Evolutionary conservation across 1,139 yeast species (phyloP), one percentile per base, ranked within the genome.

Genomic region (Saccharomyces pastorianus): DNA sequence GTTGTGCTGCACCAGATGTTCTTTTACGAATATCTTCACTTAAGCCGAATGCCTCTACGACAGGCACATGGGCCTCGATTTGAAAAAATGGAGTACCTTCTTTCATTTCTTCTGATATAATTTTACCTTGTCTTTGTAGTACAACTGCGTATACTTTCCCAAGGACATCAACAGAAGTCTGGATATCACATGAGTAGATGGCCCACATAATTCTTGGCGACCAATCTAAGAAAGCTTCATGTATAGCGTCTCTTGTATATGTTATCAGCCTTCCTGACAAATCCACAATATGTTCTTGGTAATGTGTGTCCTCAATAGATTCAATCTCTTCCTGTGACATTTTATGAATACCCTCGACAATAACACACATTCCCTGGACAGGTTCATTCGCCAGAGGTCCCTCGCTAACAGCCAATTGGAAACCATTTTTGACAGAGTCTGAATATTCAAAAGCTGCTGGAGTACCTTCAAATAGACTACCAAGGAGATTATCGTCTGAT

Each of bases 21-120:
- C 82, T 82, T 73, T 90, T 93, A 58, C 99, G 78, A 50, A 95
- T 88, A 61, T 93, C 98, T 63, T 93, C 98, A 51, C 96, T 84
- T 64, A 95, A 90, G 1, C 99, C 99, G 75, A 93, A 91, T 0
- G 98, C 96, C 68, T 93, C 98, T 13, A 88, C 86, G 14, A 95
- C 98, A 0, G 99, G 99, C 41, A 95, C 76, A 54, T 83, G 75
- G 0, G 99, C 96, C 28, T 79, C 83, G 56, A 95, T 83, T 20
- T 89, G 87, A 76, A 91, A 95, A 64, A 93, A 90, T 28, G 98
- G 96, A 0, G 99, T 93, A 13, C 99, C 99, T 68, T 95, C 99
- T 65, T 91, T 90, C 91, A 93, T 84, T 67, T 93, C 99, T 69
- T 95, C 99, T 1, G 91, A 81, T 1, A 86, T 78, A 55, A 95